Percentiles rank a stretch among this genome's conserved stretches.
phyloP scores from a whole-genome alignment of 495 filamentous ascomycete species.

The Amniculicola lignicola region DNA sequence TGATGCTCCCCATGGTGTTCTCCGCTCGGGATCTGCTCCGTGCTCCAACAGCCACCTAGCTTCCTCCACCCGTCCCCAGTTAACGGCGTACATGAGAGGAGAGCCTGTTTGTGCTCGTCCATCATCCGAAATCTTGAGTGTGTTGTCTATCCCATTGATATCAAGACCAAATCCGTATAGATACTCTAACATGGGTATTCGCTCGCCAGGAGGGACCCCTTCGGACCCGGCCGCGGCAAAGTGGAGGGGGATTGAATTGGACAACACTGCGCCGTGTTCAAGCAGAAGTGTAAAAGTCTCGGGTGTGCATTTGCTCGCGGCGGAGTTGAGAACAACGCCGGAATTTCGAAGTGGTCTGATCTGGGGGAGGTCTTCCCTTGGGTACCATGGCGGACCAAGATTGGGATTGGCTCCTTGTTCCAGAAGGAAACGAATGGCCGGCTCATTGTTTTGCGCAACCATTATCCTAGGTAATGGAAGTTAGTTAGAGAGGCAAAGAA shows the following conservation, averaged over 20 bases:
- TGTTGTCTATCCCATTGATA: not conserved
- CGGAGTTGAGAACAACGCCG: not conserved
- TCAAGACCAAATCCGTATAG: not conserved
- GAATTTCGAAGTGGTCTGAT: not conserved
- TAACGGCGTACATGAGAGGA: not conserved
- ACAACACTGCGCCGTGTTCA: not conserved
- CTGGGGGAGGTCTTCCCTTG: not conserved
- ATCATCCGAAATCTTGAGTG: not conserved
- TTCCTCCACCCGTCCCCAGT: not conserved
- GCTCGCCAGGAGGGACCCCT: not conserved
- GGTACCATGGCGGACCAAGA: not conserved
- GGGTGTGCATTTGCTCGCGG: not conserved
- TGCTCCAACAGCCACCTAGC: conserved; percentile 1
- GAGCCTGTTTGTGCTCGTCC: not conserved
- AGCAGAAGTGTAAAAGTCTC: not conserved
- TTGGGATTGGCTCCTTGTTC: conserved; percentile 7
- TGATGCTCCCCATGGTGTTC: no score
- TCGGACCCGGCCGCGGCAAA: not conserved
- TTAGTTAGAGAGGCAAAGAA: no score
- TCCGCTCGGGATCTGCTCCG: conserved; percentile 1
- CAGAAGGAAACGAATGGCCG: not conserved
- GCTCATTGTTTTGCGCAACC: not conserved
- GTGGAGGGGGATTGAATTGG: conserved; percentile 4
- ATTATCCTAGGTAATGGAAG: not conserved
- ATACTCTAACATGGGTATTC: conserved; percentile 5